Evolutionary conservation across 1,284 basidiomycete genomes (phyloP).

Genomic region (Pterulicium gracile): DNA sequence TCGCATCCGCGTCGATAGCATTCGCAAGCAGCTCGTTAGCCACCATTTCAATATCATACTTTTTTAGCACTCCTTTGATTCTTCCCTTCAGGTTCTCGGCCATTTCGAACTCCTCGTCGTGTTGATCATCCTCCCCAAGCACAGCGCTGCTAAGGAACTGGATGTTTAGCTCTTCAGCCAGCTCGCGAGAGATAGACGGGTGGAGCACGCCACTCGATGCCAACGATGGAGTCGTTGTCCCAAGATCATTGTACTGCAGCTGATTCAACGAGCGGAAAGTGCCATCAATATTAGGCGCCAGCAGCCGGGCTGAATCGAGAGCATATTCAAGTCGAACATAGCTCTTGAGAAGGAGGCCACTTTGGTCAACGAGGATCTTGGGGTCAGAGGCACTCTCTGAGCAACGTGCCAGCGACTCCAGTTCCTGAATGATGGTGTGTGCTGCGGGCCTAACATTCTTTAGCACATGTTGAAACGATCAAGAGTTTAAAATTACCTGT

Average conservation of each 20-base stretch:
- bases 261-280: slow-evolving; percentile 17
- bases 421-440: no score
- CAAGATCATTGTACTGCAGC: slow-evolving; percentile 28
- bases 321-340: no score
- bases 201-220: no score
- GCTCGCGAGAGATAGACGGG: slow-evolving; percentile 17
- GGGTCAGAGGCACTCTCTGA: no score
- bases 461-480: no score
- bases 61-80: slow-evolving; percentile 19
- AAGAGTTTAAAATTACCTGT: no score
- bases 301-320: no score
- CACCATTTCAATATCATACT: slow-evolving; percentile 29
- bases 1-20: slow-evolving; percentile 35
- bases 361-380: no score
- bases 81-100: slow-evolving; percentile 18
- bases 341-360: no score
- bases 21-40: slow-evolving; percentile 40
- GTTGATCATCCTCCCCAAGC: slow-evolving; percentile 7
- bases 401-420: no score
- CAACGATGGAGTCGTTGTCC: slow-evolving; percentile 15
- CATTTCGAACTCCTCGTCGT: slow-evolving; percentile 17
- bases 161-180: slow-evolving; percentile 22
- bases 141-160: slow-evolving; percentile 1
- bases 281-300: slow-evolving; percentile 21
- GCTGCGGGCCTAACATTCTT: no score